Evolutionary conservation across 192 early-diverging fungal genomes (phyloP).

Genomic region (Bifiguratus adelaidae): DNA sequence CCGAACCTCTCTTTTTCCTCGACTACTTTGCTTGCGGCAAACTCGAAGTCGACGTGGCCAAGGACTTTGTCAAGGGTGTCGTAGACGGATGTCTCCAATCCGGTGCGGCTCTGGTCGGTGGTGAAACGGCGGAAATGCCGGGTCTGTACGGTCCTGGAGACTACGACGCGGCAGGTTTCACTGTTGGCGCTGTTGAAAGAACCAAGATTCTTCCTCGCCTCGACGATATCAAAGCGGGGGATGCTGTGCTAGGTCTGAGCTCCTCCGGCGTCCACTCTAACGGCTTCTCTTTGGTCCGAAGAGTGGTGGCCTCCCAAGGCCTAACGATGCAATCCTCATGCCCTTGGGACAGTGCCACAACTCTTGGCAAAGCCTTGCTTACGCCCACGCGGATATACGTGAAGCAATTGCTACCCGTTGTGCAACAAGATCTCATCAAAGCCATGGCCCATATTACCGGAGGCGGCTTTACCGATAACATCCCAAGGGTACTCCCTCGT

Average conservation of each 20-base stretch:
- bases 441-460: conserved; percentile 98
- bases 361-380: conserved; percentile 79
- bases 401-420: conserved; percentile 75
- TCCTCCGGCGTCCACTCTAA: conserved; percentile 99
- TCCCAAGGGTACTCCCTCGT: conserved; percentile 89
- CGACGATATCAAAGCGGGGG: conserved; percentile 62
- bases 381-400: conserved; percentile 96
- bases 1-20: conserved; percentile 96
- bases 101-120: conserved; percentile 92
- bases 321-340: conserved; percentile 67
- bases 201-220: conserved; percentile 76
- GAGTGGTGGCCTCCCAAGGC: conserved; percentile 64
- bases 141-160: conserved; percentile 82
- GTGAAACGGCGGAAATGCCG: conserved; percentile 99
- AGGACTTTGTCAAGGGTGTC: conserved; percentile 87
- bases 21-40: conserved; percentile 97
- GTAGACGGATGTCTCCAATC: conserved; percentile 86
- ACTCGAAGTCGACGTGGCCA: conserved; percentile 85
- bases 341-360: conserved; percentile 62
- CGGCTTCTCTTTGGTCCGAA: conserved; percentile 96
- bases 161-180: conserved; percentile 94
- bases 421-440: conserved; percentile 74
- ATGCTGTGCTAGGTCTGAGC: conserved; percentile 81
- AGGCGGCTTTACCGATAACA: conserved; percentile 96
- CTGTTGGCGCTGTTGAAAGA: conserved; percentile 94